Percentiles rank a stretch among this genome's conserved stretches.
Conservation (phyloP, 169 alveolate genomes). For the Cryptosporidium sp. region DNA sequence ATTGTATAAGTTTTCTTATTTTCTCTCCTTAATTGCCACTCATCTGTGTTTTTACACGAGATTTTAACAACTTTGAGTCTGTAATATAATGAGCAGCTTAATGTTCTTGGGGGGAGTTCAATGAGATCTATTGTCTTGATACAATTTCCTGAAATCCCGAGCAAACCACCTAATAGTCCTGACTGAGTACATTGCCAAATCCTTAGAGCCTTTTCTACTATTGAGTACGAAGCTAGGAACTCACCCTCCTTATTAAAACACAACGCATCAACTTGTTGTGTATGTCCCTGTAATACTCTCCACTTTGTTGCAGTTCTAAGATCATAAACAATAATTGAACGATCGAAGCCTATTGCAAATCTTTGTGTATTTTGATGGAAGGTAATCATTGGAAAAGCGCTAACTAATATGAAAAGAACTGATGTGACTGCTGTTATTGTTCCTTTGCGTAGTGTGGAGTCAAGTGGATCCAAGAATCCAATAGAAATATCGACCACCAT, state of each 20-base stretch:
- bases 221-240: conserved; percentile 78
- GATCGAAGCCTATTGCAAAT: conserved; percentile 81
- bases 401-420: conserved; percentile 81
- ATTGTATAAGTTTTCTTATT: conserved; percentile 83
- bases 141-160: conserved; percentile 75
- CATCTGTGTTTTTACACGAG: conserved; percentile 80
- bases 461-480: conserved; percentile 77
- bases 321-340: conserved; percentile 82
- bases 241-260: conserved; percentile 78
- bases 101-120: conserved; percentile 34
- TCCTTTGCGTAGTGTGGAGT: conserved; percentile 76
- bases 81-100: conserved; percentile 25
- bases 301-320: conserved; percentile 84
- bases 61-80: conserved; percentile 80
- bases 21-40: conserved; percentile 84
- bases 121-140: conserved; percentile 37
- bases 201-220: conserved; percentile 73
- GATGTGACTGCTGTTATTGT: conserved; percentile 81
- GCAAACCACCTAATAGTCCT: conserved; percentile 73
- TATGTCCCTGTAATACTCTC: conserved; percentile 81
- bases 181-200: conserved; percentile 78
- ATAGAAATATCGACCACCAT: conserved; percentile 69
- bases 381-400: conserved; percentile 83
- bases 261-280: conserved; percentile 74
- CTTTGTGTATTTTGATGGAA: conserved; percentile 84